Percentiles rank a stretch among this genome's conserved stretches.
Evolutionary conservation across 805 yeast genomes (phyloP).

Genomic region (Naumovozyma baii): DNA sequence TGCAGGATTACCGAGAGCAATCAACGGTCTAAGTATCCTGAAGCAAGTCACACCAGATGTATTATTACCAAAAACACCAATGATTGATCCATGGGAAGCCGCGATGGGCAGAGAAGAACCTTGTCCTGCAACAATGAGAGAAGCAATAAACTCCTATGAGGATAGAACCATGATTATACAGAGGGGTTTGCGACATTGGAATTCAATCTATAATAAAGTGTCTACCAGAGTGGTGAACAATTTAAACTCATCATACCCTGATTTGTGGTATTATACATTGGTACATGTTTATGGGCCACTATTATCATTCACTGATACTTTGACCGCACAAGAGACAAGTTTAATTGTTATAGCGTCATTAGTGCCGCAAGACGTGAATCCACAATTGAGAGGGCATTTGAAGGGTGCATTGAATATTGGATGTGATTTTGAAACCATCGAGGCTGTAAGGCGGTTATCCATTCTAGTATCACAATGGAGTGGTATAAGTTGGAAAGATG

Average conservation of each 20-base stretch:
- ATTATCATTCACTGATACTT: constrained; percentile 54
- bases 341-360: constrained; percentile 67
- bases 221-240: constrained; percentile 58
- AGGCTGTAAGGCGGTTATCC: constrained; percentile 50
- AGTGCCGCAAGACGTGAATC: constrained; percentile 88
- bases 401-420: constrained; percentile 80
- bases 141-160: constrained; percentile 5
- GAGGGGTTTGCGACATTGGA: constrained; percentile 64
- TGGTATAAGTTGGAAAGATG: constrained; percentile 50
- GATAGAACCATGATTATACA: constrained; percentile 9
- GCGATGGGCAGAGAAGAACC: constrained; percentile 13
- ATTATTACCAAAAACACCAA: constrained; percentile 20
- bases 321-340: constrained; percentile 62
- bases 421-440: constrained; percentile 52
- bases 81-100: constrained; percentile 22
- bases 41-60: constrained; percentile 53
- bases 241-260: constrained; percentile 71
- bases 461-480: constrained; percentile 64
- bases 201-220: constrained; percentile 64
- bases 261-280: constrained; percentile 64
- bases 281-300: constrained; percentile 71
- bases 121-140: constrained; percentile 8
- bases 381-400: constrained; percentile 85
- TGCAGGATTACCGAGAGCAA: constrained; percentile 76
- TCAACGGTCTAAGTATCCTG: constrained; percentile 62